These are phyloP conservation scores for Hymenoscyphus linearis DNA, from an alignment of 2,329 filamentous ascomycete genomes.

Conservation along the genomic window DNA sequence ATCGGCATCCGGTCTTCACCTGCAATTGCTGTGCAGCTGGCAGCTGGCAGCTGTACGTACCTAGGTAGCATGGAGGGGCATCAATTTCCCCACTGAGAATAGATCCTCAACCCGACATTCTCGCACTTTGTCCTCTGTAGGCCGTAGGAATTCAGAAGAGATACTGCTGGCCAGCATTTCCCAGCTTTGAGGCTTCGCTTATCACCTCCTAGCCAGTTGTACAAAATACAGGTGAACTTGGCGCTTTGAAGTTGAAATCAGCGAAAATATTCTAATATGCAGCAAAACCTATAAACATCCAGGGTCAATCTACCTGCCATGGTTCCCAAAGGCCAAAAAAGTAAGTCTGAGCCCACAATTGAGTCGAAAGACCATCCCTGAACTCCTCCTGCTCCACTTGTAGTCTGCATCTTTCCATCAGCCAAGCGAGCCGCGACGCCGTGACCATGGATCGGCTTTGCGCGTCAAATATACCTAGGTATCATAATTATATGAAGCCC, in stretches of 20 bases:
- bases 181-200: neutral
- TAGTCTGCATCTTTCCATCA: neutral
- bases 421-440: neutral
- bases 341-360: neutral
- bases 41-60: too few relatives aligned
- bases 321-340: neutral
- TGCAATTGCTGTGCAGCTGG: too few relatives aligned
- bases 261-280: neutral
- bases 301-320: neutral
- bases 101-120: neutral
- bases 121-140: too few relatives aligned
- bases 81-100: neutral
- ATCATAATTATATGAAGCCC: neutral
- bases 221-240: neutral
- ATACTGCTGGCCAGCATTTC: neutral
- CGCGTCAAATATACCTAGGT: too few relatives aligned
- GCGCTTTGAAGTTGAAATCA: neutral
- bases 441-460: constrained; percentile 2
- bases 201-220: neutral
- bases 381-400: neutral
- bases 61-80: too few relatives aligned
- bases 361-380: neutral
- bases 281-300: neutral
- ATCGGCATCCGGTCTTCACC: neutral
- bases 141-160: neutral